Evolutionary conservation across 805 yeast genomes (phyloP).

Genomic region (Kazachstania martiniae): DNA sequence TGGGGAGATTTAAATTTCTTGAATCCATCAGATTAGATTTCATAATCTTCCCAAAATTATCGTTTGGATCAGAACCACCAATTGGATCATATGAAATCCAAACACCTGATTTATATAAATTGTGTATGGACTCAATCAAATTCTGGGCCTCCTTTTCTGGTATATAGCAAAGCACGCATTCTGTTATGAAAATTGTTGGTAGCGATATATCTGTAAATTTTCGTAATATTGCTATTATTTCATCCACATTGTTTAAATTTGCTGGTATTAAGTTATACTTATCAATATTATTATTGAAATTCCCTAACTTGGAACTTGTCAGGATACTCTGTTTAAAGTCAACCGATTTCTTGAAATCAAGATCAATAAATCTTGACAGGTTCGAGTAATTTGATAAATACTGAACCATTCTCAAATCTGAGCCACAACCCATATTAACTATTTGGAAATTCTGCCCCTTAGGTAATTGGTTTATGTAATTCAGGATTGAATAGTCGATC

Average conservation of each 20-base stretch:
- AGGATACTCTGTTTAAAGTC: constrained; percentile 31
- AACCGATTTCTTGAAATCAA: constrained; percentile 40
- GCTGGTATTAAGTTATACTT: constrained; percentile 23
- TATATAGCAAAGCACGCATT: constrained; percentile 48
- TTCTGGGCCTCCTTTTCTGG: constrained; percentile 32
- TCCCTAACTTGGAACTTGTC: constrained; percentile 3
- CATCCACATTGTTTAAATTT: constrained; percentile 23
- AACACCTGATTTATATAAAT: constrained; percentile 14
- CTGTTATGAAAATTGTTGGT: constrained; percentile 46
- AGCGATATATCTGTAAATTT: constrained; percentile 8
- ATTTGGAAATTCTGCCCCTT: constrained; percentile 33
- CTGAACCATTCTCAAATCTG: constrained; percentile 46
- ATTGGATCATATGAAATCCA: constrained; percentile 48
- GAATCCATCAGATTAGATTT: constrained; percentile 37
- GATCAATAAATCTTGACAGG: constrained; percentile 33
- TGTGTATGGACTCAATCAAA: constrained; percentile 29
- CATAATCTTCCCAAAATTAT: constrained; percentile 44
- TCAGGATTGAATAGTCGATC: constrained; percentile 37
- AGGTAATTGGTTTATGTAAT: constrained; percentile 25
- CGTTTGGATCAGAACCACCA: constrained; percentile 35
- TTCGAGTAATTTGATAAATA: constrained; percentile 22
- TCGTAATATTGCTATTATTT: constrained; percentile 1
- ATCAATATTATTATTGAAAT: constrained; percentile 7
- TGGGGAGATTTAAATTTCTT: constrained; percentile 36
- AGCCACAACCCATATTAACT: constrained; percentile 56